A percentile compares a stretch with the other conserved stretches of the same genome.
phyloP scores from a whole-genome alignment of 306 rosid genomes.

The Lotus japonicus region DNA sequence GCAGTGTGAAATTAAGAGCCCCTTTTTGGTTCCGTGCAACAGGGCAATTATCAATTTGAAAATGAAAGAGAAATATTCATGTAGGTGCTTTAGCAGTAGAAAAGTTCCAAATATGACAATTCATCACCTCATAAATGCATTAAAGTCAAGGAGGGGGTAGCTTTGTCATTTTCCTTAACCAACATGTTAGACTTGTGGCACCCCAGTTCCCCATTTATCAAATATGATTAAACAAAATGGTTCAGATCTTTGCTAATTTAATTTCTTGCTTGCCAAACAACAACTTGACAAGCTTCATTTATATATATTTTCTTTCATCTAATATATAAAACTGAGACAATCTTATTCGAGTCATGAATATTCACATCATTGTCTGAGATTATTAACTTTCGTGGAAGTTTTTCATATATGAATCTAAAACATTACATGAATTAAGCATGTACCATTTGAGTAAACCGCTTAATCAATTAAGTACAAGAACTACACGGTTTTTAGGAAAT shows the following conservation, averaged over 20 bases:
- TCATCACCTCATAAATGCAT: background rate
- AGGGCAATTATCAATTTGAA: background rate
- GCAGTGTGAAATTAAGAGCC: background rate
- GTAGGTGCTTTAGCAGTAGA: background rate
- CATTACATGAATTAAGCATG: no score
- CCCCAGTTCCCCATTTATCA: constrained; percentile 22
- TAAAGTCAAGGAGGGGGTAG: constrained; percentile 48
- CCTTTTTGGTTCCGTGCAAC: background rate
- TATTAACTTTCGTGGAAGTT: no score
- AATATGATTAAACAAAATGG: background rate
- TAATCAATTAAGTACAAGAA: background rate
- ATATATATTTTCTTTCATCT: background rate
- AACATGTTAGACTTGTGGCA: constrained; percentile 36
- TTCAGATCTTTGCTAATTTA: background rate
- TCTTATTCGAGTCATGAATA: no score
- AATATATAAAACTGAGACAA: no score
- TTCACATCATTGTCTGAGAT: no score
- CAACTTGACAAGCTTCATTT: constrained; percentile 8
- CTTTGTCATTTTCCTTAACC: constrained; percentile 33
- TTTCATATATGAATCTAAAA: no score
- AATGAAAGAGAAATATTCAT: constrained; percentile 1
- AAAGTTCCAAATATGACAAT: constrained; percentile 12
- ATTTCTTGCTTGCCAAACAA: constrained; percentile 22
- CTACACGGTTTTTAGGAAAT: constrained; percentile 15
- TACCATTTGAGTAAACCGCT: no score